Conservation (phyloP, 2,329 filamentous ascomycete genomes). For the Fusarium pininemorale region DNA sequence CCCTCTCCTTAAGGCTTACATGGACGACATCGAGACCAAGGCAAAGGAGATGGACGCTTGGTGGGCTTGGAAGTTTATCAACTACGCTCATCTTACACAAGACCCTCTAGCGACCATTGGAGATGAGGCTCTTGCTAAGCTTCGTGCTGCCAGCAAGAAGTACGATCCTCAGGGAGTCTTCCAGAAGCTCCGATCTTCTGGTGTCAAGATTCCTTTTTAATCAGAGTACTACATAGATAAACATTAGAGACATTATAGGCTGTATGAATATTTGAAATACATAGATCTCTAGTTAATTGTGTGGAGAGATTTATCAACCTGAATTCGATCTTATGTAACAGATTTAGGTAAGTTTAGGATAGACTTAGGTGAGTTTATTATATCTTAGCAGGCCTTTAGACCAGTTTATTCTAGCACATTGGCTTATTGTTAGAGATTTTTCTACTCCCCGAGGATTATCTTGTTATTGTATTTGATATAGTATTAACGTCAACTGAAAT, state of each 20-base stretch:
- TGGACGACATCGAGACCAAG: slow-evolving; percentile 44
- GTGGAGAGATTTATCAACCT: no score
- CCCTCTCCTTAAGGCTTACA: slow-evolving; percentile 48
- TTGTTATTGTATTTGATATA: not conserved
- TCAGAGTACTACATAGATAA: not conserved
- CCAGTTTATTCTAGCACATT: not conserved
- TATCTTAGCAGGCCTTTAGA: not conserved
- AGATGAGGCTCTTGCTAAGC: slow-evolving; percentile 46
- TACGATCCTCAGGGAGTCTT: slow-evolving; percentile 53
- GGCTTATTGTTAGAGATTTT: not conserved
- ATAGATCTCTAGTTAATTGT: no score
- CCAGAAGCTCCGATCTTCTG: slow-evolving; percentile 46
- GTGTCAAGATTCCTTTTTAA: slow-evolving; percentile 45
- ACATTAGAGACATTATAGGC: not conserved
- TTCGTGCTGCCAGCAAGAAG: slow-evolving; percentile 46
- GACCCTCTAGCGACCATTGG: slow-evolving; percentile 51
- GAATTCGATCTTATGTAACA: not conserved
- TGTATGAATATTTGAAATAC: no score
- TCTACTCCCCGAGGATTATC: no score
- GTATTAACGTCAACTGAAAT: not conserved
- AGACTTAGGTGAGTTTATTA: not conserved
- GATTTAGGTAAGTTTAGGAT: no score
- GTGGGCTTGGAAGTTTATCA: slow-evolving; percentile 52
- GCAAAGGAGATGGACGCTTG: slow-evolving; percentile 37
- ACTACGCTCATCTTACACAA: slow-evolving; percentile 55